Base-by-base conservation (phyloP, 805 yeast species). In the Zygotorulaspora sp. region DNA sequence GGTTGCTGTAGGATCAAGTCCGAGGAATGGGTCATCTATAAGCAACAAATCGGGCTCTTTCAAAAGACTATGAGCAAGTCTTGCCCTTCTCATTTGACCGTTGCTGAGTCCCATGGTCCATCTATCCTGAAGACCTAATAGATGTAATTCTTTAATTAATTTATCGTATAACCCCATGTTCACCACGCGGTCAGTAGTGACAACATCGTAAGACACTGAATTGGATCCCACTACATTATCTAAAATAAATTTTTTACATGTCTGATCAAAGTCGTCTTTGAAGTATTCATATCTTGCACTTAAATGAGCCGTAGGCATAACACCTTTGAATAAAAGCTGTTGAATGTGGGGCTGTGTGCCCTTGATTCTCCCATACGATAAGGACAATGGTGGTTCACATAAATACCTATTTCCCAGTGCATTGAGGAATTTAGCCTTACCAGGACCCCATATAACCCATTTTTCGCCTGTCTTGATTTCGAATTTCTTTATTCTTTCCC, bases 11-110 rank as follows among this genome's bases (percentile, higher is more conserved):
- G 95, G 92, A 53, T 90, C 98, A 12, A 90, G 67, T 0, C 97
- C 98, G 27, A 92, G 60, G 51, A 88, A 90, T 7, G 96, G 96
- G 52, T 92, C 97, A 58, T 92, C 97, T 13, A 90, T 70, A 4
- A 90, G 57, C 36, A 88, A 62, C 20, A 88, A 47, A 30, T 68
- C 66, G 0, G 97, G 95, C 22, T 73, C 65, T 30, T 68, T 66
- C 38, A 86, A 70, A 29, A 92, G 51, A 0, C 88, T 78, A 43
- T 75, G 72, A 0, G 96, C 97, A 18, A 92, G 64, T 44, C 96
- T 71, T 0, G 97, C 95, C 35, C 98, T 69, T 50, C 98, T 71
- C 58, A 84, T 78, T 61, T 92, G 98, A 0, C 98, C 98, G 59
- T 92, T 92, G 58, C 95, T 84, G 30, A 92, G 66, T 0, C 90